Conservation (phyloP, 2,329 filamentous ascomycete species). For the Zymoseptoria tritici region DNA sequence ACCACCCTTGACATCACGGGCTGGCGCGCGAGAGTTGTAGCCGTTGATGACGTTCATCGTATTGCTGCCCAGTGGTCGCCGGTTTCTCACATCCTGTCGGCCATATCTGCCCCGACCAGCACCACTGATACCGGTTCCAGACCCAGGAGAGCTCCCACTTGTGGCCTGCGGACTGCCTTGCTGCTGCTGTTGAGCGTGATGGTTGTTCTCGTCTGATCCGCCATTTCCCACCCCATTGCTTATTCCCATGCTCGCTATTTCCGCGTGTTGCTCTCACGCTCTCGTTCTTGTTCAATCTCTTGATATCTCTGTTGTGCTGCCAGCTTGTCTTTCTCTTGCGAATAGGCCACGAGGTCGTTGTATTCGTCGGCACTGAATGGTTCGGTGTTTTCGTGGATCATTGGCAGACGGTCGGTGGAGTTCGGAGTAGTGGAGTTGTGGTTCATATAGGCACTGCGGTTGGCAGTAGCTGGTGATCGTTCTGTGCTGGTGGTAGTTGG, state of each 20-base stretch:
- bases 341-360: too few species aligned
- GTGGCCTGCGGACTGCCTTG: conserved; percentile 49
- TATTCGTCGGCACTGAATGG: too few species aligned
- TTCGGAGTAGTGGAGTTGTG: too few species aligned
- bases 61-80: conserved; percentile 37
- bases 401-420: too few species aligned
- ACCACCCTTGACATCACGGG: conserved; percentile 15
- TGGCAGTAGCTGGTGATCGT: too few species aligned
- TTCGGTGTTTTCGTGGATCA: too few species aligned
- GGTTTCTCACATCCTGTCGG: conserved; percentile 42
- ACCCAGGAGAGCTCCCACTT: conserved; percentile 32
- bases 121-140: conserved; percentile 67
- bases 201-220: conserved; percentile 38
- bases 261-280: too few species aligned
- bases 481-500: too few species aligned
- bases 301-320: too few species aligned
- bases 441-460: too few species aligned
- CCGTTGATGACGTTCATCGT: conserved; percentile 37
- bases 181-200: conserved; percentile 43
- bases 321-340: too few species aligned
- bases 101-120: conserved; percentile 78
- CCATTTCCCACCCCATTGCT: conserved; percentile 36
- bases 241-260: conserved; percentile 29
- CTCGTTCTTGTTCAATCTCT: too few species aligned
- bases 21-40: conserved; percentile 25